A percentile compares a stretch with the other conserved stretches of the same genome.
Evolutionary conservation across 257 asterid genomes (phyloP).

Genomic region (Jacaranda mimosifolia): DNA sequence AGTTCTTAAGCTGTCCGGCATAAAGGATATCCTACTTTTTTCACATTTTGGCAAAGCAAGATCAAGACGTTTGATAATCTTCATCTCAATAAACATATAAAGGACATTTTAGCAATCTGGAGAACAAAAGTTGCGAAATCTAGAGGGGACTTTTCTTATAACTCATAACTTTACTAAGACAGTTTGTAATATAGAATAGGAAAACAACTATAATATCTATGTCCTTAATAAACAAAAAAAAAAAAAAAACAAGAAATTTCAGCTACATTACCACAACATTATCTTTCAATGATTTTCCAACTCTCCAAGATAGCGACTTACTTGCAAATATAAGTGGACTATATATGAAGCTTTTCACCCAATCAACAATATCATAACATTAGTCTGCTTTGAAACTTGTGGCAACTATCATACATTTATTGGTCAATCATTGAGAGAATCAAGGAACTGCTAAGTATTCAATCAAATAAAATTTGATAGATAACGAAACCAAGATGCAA

Average conservation of each 20-base stretch:
- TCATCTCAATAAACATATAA: too few relatives aligned
- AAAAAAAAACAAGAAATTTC: background rate
- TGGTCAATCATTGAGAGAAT: constrained; percentile 22
- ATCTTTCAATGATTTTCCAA: constrained; percentile 69
- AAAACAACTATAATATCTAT: background rate
- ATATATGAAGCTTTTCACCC: constrained; percentile 25
- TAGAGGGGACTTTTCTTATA: constrained; percentile 13
- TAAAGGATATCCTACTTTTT: too few relatives aligned
- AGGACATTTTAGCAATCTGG: background rate
- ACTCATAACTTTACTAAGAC: background rate
- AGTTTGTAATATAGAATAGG: background rate
- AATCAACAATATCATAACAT: constrained; percentile 9
- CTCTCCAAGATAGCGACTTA: constrained; percentile 83
- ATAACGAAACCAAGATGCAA: background rate
- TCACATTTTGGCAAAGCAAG: too few relatives aligned
- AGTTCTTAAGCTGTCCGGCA: background rate
- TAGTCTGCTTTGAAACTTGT: constrained; percentile 24
- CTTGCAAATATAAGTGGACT: constrained; percentile 55
- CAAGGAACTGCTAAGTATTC: constrained; percentile 11
- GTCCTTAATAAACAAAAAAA: background rate
- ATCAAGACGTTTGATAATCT: background rate
- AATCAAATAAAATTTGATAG: background rate
- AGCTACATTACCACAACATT: constrained; percentile 71
- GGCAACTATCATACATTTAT: background rate
- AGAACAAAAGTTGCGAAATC: background rate